phyloP scores from a whole-genome alignment of 2,329 filamentous ascomycete genomes.

The Aspergillus pseudotamarii region DNA sequence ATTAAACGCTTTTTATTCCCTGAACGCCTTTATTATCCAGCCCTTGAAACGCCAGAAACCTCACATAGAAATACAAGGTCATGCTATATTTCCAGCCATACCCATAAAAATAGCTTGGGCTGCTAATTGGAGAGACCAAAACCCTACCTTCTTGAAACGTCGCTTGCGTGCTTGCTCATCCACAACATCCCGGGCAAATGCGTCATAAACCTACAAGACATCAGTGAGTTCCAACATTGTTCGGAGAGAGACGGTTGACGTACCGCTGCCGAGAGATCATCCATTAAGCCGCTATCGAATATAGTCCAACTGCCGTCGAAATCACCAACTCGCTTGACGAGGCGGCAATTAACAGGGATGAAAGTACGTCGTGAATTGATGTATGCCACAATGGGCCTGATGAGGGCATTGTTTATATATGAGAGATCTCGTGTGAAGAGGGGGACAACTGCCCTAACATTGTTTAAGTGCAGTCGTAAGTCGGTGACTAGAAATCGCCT shows the following conservation, averaged over 20 bases:
- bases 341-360: constrained; percentile 91
- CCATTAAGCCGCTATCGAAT: constrained; percentile 91
- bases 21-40: constrained; percentile 14
- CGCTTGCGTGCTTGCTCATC: constrained; percentile 84
- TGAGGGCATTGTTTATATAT: constrained; percentile 93
- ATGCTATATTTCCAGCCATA: constrained; percentile 78
- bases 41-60: constrained; percentile 7
- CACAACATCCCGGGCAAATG: constrained; percentile 87
- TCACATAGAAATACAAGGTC: constrained; percentile 30
- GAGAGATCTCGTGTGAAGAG: constrained; percentile 90
- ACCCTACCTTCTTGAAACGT: constrained; percentile 90
- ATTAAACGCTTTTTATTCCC: neutral
- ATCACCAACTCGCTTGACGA: constrained; percentile 84
- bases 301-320: constrained; percentile 96
- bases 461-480: constrained; percentile 90
- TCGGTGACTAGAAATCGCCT: constrained; percentile 90
- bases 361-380: constrained; percentile 95
- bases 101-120: constrained; percentile 94
- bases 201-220: constrained; percentile 71
- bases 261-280: constrained; percentile 84
- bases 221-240: constrained; percentile 12
- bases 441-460: constrained; percentile 88
- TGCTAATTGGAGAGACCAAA: constrained; percentile 92
- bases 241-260: constrained; percentile 21
- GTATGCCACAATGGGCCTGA: constrained; percentile 95